Base-by-base conservation (phyloP, 768 basidiomycete genomes). In the Naganishia antarctica region DNA sequence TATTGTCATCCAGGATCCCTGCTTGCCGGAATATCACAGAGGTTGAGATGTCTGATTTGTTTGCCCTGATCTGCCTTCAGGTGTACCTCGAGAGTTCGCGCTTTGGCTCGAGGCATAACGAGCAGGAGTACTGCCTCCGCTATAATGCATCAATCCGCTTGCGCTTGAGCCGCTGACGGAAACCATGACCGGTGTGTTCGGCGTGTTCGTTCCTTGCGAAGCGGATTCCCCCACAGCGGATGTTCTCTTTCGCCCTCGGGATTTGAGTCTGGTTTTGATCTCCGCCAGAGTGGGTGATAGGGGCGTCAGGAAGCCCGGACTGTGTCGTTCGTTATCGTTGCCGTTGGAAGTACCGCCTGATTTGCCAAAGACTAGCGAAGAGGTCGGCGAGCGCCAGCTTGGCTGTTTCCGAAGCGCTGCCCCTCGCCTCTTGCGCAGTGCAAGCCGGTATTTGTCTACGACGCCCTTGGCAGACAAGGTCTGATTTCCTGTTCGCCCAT, bases 381-480 rank as follows among this genome's bases (percentile, higher is more conserved):
- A 26, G 7, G 41, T 18, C 2, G 51, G 31, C 44, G 43, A 40
- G 25, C 45, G 47, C 51, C 34, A 44, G 25, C 60, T 59, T 3
- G 61, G 60, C 23, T 61, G 29, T 32, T 37, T 60, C 4, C 51
- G 25, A 2, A 49, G 13, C 0, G 66, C 49, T 8, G 66, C 51
- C 16, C 60, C 66, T n/a, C 49, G 43, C 31, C 63, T 43, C 45
- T 50, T 64, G 49, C 61, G 37, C 31, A 68, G 49, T 23, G 60
- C 63, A 40, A 68, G 47, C 25, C 53, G 43, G 50, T 68, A 68
- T 23, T 41, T 45, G 51, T 68, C 67, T 3, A 68, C 67, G 12
- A 68, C 67, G 37, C 67, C 64, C n/a, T 60, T 32, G 3, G 63
- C 67, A 18, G 62, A 65, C 23, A 68, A 37, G 4, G 67, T 61